Evolutionary conservation across 495 filamentous ascomycete species (phyloP).

Genomic region (Hypoxylon subgilvum): DNA sequence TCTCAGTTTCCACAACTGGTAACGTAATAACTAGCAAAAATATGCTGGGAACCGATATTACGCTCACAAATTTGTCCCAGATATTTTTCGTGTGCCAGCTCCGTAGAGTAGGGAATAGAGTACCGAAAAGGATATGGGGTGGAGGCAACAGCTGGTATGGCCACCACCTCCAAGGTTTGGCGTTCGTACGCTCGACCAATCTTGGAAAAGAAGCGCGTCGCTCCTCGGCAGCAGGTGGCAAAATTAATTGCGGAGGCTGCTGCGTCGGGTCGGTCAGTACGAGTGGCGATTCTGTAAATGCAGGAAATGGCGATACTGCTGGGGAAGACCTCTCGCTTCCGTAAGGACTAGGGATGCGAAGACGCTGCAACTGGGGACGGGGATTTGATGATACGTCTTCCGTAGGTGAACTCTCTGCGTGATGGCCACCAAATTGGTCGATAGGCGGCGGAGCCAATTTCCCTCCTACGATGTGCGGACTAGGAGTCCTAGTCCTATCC

Average conservation of each 20-base stretch:
- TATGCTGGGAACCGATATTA: conserved; percentile 85
- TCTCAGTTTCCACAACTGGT: conserved; percentile 79
- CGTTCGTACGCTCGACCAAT: conserved; percentile 56
- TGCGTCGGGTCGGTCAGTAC: conserved; percentile 55
- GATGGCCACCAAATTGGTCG: conserved; percentile 13
- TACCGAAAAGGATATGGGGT: conserved; percentile 70
- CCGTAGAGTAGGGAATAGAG: conserved; percentile 87
- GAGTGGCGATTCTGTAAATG: conserved; percentile 51
- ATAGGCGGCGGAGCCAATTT: conserved; percentile 43
- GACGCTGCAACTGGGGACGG: conserved; percentile 27
- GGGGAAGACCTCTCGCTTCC: conserved; percentile 58
- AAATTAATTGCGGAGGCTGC: conserved; percentile 41
- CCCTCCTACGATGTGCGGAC: conserved; percentile 38
- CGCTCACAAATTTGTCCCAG: conserved; percentile 76
- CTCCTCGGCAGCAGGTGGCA: conserved; percentile 40
- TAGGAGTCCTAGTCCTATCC: conserved; percentile 23
- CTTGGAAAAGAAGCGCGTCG: conserved; percentile 35
- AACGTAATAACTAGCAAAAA: conserved; percentile 89
- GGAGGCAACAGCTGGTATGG: conserved; percentile 72
- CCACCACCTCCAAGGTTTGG: conserved; percentile 69
- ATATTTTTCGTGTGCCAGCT: conserved; percentile 76
- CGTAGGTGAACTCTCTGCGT: conserved; percentile 11
- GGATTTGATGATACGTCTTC: conserved; percentile 21
- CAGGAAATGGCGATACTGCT: conserved; percentile 50
- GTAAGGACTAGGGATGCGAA: conserved; percentile 53